Conservation (phyloP, 345 rosid genomes). For the Rubroshorea leprosula region DNA sequence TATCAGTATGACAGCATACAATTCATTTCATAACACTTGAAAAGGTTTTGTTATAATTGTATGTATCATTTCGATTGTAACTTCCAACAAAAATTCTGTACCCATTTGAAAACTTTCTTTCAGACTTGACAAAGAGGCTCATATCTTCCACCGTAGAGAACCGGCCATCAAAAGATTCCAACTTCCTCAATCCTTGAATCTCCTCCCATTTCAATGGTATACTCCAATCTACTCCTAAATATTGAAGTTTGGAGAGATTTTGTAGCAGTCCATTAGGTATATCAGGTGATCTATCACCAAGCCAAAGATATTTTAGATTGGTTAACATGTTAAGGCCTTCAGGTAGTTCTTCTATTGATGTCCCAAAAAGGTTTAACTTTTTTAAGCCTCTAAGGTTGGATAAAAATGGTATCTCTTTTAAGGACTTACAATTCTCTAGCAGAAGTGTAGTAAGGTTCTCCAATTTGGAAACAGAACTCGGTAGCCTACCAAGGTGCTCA, state of each 20-base stretch:
- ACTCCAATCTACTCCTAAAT: neutral
- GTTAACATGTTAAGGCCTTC: slow-evolving; percentile 16
- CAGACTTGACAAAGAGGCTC: no score
- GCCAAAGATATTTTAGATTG: slow-evolving; percentile 19
- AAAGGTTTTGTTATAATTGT: no score
- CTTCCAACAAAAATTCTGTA: no score
- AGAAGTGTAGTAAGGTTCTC: slow-evolving; percentile 15
- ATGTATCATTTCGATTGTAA: no score
- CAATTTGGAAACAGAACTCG: slow-evolving; percentile 14
- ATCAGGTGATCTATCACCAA: neutral
- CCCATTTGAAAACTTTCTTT: no score
- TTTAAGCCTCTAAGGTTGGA: slow-evolving; percentile 5
- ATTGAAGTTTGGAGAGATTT: slow-evolving; percentile 7
- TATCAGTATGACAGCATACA: no score
- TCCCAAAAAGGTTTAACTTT: slow-evolving; percentile 13
- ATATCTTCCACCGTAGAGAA: neutral
- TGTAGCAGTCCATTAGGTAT: slow-evolving; percentile 8
- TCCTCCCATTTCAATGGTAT: slow-evolving; percentile 17
- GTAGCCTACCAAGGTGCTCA: slow-evolving; percentile 8
- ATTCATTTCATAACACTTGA: no score
- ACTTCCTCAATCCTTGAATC: slow-evolving; percentile 4
- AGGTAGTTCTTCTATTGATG: slow-evolving; percentile 10
- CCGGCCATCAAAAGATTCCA: slow-evolving; percentile 10
- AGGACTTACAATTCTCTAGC: accelerated
- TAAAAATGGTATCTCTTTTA: slow-evolving; percentile 19